These are phyloP conservation scores for Plectosphaerella cucumerina DNA, from an alignment of 2,329 filamentous ascomycete species.

Conservation along the genomic window DNA sequence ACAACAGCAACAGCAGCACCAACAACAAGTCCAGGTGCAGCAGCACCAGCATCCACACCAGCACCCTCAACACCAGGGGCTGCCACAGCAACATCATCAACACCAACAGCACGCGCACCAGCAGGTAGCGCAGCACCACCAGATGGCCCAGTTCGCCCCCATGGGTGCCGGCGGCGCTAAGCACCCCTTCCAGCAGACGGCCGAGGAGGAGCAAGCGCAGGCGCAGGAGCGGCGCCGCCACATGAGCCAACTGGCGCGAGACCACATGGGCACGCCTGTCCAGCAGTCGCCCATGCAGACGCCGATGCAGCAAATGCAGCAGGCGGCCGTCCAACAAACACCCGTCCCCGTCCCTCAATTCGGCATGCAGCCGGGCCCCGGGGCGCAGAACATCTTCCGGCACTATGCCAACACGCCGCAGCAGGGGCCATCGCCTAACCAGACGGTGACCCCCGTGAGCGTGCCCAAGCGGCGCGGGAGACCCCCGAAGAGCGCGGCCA, in stretches of 20 bases:
- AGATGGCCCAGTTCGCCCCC: constrained; percentile 7
- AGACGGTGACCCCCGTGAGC: constrained; percentile 4
- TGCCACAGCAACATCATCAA: constrained; percentile 7
- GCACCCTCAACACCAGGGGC: constrained; percentile 14
- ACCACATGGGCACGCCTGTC: constrained; percentile 1
- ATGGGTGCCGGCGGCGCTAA: constrained; percentile 11
- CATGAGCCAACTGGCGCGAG: background rate
- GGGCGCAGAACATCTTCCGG: constrained; percentile 8
- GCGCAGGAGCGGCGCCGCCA: constrained; percentile 9
- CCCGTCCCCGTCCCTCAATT: constrained; percentile 14
- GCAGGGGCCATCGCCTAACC: background rate
- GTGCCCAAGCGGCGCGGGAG: constrained; percentile 11
- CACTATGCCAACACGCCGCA: constrained; percentile 9
- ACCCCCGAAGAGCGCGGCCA: constrained; percentile 8
- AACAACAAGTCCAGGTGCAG: constrained; percentile 14
- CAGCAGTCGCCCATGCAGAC: constrained; percentile 7
- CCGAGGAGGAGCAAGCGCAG: constrained; percentile 13
- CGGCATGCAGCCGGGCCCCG: constrained; percentile 10
- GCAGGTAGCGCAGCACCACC: background rate
- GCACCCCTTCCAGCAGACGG: constrained; percentile 11
- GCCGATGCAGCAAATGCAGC: constrained; percentile 11
- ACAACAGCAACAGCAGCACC: constrained; percentile 1
- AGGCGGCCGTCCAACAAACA: constrained; percentile 11
- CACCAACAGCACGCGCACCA: background rate
- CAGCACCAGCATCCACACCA: constrained; percentile 18